Conservation (phyloP, 2,329 filamentous ascomycete species). For the Fusarium dimerum region DNA sequence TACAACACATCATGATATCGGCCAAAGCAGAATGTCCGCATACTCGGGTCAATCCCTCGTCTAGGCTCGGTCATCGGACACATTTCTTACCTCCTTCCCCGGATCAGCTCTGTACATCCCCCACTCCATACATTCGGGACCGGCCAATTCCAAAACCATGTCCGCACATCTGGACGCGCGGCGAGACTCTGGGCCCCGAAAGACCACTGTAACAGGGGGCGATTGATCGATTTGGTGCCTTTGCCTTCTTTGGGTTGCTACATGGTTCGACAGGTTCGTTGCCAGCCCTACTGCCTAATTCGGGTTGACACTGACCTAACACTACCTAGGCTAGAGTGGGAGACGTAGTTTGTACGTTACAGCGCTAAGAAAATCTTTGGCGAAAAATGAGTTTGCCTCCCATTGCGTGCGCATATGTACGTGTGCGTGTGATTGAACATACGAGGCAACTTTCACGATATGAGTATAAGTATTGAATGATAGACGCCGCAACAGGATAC, state of each 20-base stretch:
- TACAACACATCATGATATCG: too few species aligned
- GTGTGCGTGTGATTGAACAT: too few species aligned
- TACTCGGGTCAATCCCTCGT: neutral
- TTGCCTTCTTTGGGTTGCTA: constrained; percentile 14
- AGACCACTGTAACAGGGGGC: constrained; percentile 2
- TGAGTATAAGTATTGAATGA: too few species aligned
- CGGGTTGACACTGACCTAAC: neutral
- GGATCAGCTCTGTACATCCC: constrained; percentile 10
- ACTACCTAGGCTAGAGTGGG: constrained; percentile 6
- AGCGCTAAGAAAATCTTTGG: neutral
- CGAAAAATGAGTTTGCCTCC: neutral
- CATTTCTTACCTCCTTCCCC: constrained; percentile 9
- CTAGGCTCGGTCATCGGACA: neutral
- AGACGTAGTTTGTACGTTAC: constrained; percentile 10
- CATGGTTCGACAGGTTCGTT: constrained; percentile 22
- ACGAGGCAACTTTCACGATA: too few species aligned
- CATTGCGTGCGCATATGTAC: too few species aligned
- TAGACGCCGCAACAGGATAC: too few species aligned
- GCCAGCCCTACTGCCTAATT: constrained; percentile 25
- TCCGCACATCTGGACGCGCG: constrained; percentile 24
- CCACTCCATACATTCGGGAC: constrained; percentile 13
- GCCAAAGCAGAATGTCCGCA: too few species aligned
- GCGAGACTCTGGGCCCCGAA: constrained; percentile 14
- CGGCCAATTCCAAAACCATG: constrained; percentile 9
- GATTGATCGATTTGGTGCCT: constrained; percentile 5